Percentiles rank a stretch among this genome's conserved stretches.
phyloP scores from a whole-genome alignment of 2,329 filamentous ascomycete species.

The Penicillium sp. region DNA sequence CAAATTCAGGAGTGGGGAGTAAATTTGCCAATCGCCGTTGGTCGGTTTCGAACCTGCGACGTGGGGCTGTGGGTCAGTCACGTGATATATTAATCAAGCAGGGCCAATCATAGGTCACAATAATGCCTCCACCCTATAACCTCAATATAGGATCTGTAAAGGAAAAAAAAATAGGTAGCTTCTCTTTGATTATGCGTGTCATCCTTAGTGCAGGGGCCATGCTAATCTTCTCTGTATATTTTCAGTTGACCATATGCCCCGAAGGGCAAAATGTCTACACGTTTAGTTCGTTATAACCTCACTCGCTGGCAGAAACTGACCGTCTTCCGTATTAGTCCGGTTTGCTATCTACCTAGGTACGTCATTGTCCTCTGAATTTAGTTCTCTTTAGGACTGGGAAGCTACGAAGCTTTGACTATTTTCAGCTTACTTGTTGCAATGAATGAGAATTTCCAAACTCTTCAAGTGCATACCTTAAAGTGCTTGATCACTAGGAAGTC shows the following conservation, averaged over 20 bases:
- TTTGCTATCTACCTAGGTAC: neutral
- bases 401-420: neutral
- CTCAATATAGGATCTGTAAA: neutral
- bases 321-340: neutral
- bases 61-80: neutral
- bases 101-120: neutral
- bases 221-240: constrained; percentile 76
- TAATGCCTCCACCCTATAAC: neutral
- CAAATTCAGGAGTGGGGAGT: too few relatives aligned
- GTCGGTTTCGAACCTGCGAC: neutral
- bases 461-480: neutral
- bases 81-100: neutral
- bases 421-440: neutral
- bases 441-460: too few relatives aligned
- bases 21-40: neutral
- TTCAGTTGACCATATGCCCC: constrained; percentile 62
- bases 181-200: constrained; percentile 84
- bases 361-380: too few relatives aligned
- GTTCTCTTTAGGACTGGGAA: neutral
- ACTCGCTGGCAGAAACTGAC: neutral
- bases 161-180: constrained; percentile 45
- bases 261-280: constrained; percentile 32
- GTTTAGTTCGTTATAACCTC: neutral
- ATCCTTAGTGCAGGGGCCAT: constrained; percentile 89
- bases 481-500: neutral